A percentile compares a stretch with the other conserved stretches of the same genome.
Conservation (phyloP, 2,329 filamentous ascomycete species). For the Sclerotinia minor region DNA sequence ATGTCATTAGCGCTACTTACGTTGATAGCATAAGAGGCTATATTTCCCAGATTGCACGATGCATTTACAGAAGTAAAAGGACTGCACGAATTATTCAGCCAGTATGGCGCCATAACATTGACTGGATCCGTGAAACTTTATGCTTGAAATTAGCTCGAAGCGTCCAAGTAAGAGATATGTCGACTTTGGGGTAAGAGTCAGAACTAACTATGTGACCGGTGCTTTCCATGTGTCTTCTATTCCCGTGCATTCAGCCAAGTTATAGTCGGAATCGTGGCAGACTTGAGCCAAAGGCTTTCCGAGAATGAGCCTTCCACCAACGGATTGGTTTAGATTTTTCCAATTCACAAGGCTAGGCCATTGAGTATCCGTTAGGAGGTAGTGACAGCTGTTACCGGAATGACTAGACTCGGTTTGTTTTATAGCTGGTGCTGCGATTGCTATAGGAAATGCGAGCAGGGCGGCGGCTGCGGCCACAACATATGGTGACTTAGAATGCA, state of each 20-base stretch:
- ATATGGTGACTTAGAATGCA: neutral
- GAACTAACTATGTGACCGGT: neutral
- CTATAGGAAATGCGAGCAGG: neutral
- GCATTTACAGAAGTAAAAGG: neutral
- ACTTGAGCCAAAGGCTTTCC: neutral
- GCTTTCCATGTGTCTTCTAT: neutral
- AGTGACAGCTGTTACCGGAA: neutral
- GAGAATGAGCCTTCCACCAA: neutral
- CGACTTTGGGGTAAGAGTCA: neutral
- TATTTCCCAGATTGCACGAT: neutral
- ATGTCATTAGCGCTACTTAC: neutral
- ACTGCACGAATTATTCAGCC: constrained; percentile 3
- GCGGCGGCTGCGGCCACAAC: neutral
- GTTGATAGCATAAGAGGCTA: neutral
- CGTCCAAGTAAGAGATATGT: no score
- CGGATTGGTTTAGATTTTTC: neutral
- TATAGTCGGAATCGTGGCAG: neutral
- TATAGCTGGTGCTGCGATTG: neutral
- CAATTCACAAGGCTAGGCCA: neutral
- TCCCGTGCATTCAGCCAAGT: neutral
- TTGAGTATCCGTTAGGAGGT: neutral
- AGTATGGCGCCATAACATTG: neutral
- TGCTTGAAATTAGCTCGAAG: neutral
- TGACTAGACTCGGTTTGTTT: neutral
- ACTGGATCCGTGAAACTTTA: neutral